Base-by-base conservation (phyloP, 2,329 filamentous ascomycete species). In the Epichloe hybrida region DNA sequence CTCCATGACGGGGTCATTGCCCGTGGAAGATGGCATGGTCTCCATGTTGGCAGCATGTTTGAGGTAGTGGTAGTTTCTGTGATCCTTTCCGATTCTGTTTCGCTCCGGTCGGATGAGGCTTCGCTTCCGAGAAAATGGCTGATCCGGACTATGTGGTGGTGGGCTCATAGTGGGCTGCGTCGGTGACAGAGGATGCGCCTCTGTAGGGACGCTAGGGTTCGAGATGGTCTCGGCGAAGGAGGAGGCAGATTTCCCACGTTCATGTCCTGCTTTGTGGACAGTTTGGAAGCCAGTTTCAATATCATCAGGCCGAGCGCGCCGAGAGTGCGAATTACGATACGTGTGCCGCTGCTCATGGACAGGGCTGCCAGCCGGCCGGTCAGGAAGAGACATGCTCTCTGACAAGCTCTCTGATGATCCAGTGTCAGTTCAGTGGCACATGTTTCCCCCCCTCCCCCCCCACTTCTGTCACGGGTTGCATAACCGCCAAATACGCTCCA, bases 1-100 rank as follows among this genome's bases (percentile, higher is more conserved):
- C 66, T 96, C 91, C 50, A 86, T 69, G 49, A 95, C 80, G 3
- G 90, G 88, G 60, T 97, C 90, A 59, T 95, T 86, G 54, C 93
- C 93, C 0, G 93, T 97, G 6, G 88, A 86, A 0, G 93, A 97
- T 1, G 94, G 93, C 56, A 88, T 75, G 5, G 89, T 85, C 50
- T 84, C 77, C 89, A 98, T 96, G 56, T 91, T 86, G 60, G 89
- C 86, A 9, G 94, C 89, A 78, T 95, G 90, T 65, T 95, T 86
- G 58, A 88, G 83, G 68, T 98, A 98, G 69, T 96, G 80, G 64
- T 96, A 98, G 66, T 97, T 94, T 13, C 90, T 89, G 64, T 97
- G 89, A 59, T 90, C 86, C 56, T 77, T 82, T 59, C 90, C 86
- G 58, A 95, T 88, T 58, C 86, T 81, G 61, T 85, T 85, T 57